These are phyloP conservation scores for Penicillium sp. DNA, from an alignment of 2,329 filamentous ascomycete species.

Conservation along the genomic window DNA sequence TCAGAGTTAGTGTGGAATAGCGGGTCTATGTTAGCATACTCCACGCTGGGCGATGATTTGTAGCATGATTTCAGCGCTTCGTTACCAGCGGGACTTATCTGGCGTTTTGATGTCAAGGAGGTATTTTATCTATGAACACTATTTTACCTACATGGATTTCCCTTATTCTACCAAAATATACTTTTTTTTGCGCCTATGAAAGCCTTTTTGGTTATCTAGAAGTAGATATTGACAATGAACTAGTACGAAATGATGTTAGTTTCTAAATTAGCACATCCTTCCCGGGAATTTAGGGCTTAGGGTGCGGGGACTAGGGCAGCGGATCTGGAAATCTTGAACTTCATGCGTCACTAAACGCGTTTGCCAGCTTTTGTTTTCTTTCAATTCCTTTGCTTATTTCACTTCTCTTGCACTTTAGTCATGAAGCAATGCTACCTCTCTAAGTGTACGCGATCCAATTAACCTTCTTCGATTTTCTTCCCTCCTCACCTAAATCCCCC, in stretches of 20 bases:
- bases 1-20: constrained; percentile 8
- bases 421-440: neutral
- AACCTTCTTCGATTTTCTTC: neutral
- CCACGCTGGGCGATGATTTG: constrained; percentile 13
- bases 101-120: constrained; percentile 17
- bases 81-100: constrained; percentile 13
- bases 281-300: constrained; percentile 17
- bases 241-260: neutral
- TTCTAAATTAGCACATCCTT: neutral
- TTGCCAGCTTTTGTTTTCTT: neutral
- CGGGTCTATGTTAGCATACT: constrained; percentile 19
- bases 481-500: neutral
- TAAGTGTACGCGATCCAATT: neutral
- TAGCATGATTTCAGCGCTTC: constrained; percentile 23
- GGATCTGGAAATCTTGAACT: constrained; percentile 11
- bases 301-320: constrained; percentile 19
- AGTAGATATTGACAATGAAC: neutral
- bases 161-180: neutral
- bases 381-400: neutral
- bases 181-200: neutral
- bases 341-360: constrained; percentile 2
- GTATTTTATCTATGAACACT: constrained; percentile 4
- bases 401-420: neutral
- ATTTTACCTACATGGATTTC: neutral
- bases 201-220: neutral